Conservation (phyloP, 2,329 filamentous ascomycete genomes). For the Ascochyta fabae region DNA sequence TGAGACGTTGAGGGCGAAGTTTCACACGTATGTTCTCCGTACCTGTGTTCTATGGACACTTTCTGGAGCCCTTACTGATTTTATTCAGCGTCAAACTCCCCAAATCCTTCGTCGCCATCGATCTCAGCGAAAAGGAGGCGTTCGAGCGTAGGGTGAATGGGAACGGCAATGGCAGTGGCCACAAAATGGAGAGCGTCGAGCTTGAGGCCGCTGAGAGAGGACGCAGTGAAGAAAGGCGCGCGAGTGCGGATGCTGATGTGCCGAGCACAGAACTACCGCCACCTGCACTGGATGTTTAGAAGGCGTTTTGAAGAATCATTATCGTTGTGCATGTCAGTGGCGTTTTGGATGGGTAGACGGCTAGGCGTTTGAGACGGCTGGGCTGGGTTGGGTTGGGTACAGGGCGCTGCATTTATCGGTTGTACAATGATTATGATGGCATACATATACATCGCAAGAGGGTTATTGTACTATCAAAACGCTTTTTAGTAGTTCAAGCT, state of each 20-base stretch:
- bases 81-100: conserved; percentile 55
- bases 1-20: conserved; percentile 91
- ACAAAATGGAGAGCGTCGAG: conserved; percentile 14
- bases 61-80: conserved; percentile 9
- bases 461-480: no score
- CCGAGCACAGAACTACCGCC: conserved; percentile 2
- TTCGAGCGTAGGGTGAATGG: conserved; percentile 39
- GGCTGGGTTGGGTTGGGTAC: no score
- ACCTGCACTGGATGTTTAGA: neutral
- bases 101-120: conserved; percentile 59
- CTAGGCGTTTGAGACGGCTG: no score
- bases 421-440: no score
- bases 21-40: conserved; percentile 75
- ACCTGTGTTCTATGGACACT: neutral
- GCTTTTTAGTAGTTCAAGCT: no score
- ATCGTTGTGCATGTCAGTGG: neutral
- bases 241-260: conserved; percentile 1
- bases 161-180: conserved; percentile 28
- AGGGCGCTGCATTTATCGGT: no score
- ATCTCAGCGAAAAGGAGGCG: conserved; percentile 57
- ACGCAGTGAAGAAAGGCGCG: conserved; percentile 26
- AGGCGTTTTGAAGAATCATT: neutral
- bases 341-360: neutral
- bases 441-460: no score
- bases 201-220: conserved; percentile 20